Evolutionary conservation across 805 yeast species (phyloP), one percentile per base, ranked within the genome.

Genomic region (Ogataea allantospora): DNA sequence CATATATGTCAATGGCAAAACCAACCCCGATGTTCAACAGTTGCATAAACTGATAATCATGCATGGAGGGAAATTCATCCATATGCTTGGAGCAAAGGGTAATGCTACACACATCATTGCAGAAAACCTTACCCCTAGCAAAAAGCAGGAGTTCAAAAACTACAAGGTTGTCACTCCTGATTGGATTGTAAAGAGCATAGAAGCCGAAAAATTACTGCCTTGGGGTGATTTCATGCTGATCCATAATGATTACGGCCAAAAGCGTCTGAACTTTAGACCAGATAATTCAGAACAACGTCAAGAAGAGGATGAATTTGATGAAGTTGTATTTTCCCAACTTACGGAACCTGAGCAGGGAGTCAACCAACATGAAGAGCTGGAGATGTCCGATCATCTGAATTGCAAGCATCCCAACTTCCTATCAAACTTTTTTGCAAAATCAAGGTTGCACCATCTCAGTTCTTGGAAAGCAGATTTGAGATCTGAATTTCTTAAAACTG

Each of bases 1-100:
- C 1, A 70, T 91, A 4, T 80, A 83, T 57, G 88, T 91, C n/a
- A 89, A 88, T 53, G 99, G 99, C 1, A 78, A 83, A 52, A 91
- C 98, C 0, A 64, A 62, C 2, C 98, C 98, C 0, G 77, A 89
- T n/a, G 73, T 88, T 11, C 63, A 74, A 27, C 82, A 77, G 43
- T 63, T 93, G 20, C 91, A 85, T 51, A 73, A 80, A 38, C 50
- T 87, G 48, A 79, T 91, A 2, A 75, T 85, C 2, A 48, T 77
- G 7, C 74, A 89, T 59, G 97, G 98, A 1, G 99, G 99, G 0
- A 70, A 65, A 35, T 86, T 84, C 44, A 54, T 82, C 15, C 83
- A 82, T 44, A 80, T 77, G 60, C 59, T 91, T 27, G 69, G 77
- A 4, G 78, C 82, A 5, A 89, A 89, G 55, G 73, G 83, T 3